phyloP scores from a whole-genome alignment of 140 eudicot genomes.

The Ambrosia hybrid region DNA sequence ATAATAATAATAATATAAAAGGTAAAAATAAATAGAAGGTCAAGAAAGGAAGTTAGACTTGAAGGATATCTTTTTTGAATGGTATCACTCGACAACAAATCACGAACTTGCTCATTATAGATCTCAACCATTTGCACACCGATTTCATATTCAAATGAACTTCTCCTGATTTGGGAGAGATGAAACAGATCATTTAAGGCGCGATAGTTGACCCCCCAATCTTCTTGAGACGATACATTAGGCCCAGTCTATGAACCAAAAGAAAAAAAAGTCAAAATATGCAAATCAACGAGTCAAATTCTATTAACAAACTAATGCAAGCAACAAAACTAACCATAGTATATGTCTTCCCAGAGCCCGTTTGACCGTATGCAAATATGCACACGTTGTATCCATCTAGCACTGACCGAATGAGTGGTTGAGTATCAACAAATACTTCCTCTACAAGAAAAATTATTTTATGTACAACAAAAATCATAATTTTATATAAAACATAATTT shows the following conservation, averaged over 20 bases:
- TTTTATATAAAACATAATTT: not conserved
- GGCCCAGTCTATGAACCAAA: constrained; percentile 60
- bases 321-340: constrained; percentile 59
- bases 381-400: constrained; percentile 93
- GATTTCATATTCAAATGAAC: constrained; percentile 69
- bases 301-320: not conserved
- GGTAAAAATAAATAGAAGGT: not conserved
- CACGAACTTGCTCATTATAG: constrained; percentile 90
- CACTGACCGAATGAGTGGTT: constrained; percentile 81
- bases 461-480: not conserved
- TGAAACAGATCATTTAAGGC: constrained; percentile 79
- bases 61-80: constrained; percentile 81
- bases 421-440: constrained; percentile 86
- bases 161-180: constrained; percentile 66
- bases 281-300: not conserved
- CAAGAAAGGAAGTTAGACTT: constrained; percentile 8
- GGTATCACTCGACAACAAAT: constrained; percentile 46
- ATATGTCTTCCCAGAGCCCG: constrained; percentile 92
- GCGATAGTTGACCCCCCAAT: constrained; percentile 94
- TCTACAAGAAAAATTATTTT: constrained; percentile 37
- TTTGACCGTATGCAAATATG: constrained; percentile 93
- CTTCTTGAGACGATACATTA: constrained; percentile 52
- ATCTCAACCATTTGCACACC: constrained; percentile 95
- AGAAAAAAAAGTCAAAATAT: not conserved
- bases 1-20: not conserved